A percentile compares a stretch with the other conserved stretches of the same genome.
Conservation (phyloP, 2,329 filamentous ascomycete genomes). For the Rhynchosporium secalis region DNA sequence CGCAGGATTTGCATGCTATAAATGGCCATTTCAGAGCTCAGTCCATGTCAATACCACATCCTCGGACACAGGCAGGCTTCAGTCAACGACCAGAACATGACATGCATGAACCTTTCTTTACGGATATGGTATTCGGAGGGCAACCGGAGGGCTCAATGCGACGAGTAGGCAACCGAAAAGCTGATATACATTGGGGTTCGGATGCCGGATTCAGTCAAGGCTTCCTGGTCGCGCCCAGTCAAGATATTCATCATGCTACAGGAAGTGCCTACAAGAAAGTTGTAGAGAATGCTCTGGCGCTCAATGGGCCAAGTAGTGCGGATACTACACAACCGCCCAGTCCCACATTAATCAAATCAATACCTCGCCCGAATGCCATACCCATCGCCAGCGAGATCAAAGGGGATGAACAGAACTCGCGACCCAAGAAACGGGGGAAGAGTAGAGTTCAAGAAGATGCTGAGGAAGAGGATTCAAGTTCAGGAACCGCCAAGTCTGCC, state of each 20-base stretch:
- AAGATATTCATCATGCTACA: constrained; percentile 59
- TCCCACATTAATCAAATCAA: constrained; percentile 43
- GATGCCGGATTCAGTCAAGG: constrained; percentile 64
- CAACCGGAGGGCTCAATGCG: constrained; percentile 20
- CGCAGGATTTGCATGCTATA: constrained; percentile 21
- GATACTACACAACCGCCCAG: constrained; percentile 60
- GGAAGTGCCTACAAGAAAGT: constrained; percentile 56
- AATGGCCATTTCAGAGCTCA: constrained; percentile 32
- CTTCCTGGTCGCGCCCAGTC: constrained; percentile 57
- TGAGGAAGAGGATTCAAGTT: constrained; percentile 39
- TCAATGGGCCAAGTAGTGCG: constrained; percentile 50
- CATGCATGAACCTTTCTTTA: constrained; percentile 31
- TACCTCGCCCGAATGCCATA: constrained; percentile 20
- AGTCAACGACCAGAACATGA: constrained; percentile 28
- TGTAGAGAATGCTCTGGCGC: constrained; percentile 56
- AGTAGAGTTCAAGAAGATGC: constrained; percentile 52
- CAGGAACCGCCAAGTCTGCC: constrained; percentile 40
- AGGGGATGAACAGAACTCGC: constrained; percentile 43
- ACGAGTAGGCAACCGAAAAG: constrained; percentile 38
- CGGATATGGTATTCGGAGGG: constrained; percentile 35
- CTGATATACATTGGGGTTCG: constrained; percentile 63
- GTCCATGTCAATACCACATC: constrained; percentile 31
- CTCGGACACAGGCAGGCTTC: constrained; percentile 19
- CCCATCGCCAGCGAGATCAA: constrained; percentile 26
- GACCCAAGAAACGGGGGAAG: constrained; percentile 55